Evolutionary conservation across 371 early-diverging fungal species (phyloP), one percentile per base, ranked within the genome.

Genomic region (Mortierella sp.): DNA sequence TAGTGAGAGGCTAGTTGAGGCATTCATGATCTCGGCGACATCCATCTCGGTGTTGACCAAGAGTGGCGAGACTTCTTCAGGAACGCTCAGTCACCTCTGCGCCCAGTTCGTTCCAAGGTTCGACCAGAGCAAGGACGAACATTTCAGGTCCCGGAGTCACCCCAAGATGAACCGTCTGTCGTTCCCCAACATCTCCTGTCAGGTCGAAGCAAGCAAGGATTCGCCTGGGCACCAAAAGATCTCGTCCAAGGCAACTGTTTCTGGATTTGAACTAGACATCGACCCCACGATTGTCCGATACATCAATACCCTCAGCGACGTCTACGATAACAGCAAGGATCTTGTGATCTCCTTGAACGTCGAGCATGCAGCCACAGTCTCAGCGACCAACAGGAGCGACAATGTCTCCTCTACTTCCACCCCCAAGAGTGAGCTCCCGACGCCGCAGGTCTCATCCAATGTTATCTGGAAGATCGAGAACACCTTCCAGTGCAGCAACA

Each of bases 91-190:
- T 19, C 88, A 93, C 16, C 86, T 94, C 0, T 87, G 90, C 40
- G 71, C 94, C 24, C 95, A 95, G 77, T 96, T 95, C 80, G 93
- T 96, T 19, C 88, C 91, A 19, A 70, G 81, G 16, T 95, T 96
- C 81, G 93, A 96, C 73, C 92, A 91, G 74, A 87, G 87, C 76
- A 91, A 92, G 29, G 93, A 94, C 41, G 88, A 91, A 2, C 91
- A 91, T 73, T 96, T 95, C 77, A 71, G 89, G 39, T 91, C 94
- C 0, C 79, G 89, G 2, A 87, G 88, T 9, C 94, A 95, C 77
- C 87, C 91, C n/a, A 90, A 89, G 29, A 90, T 91, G 87, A 96
- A 96, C 68, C 89, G 92, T 19, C 79, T 94, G 68, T 66, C 86
- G 16, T 79, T 95, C 41, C 93, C 92, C 0, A 87, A 85, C 8